Percentiles rank a stretch among this genome's conserved stretches.
These are phyloP conservation scores for Penicillium sp. DNA, from an alignment of 2,329 filamentous ascomycete genomes.

Conservation along the genomic window DNA sequence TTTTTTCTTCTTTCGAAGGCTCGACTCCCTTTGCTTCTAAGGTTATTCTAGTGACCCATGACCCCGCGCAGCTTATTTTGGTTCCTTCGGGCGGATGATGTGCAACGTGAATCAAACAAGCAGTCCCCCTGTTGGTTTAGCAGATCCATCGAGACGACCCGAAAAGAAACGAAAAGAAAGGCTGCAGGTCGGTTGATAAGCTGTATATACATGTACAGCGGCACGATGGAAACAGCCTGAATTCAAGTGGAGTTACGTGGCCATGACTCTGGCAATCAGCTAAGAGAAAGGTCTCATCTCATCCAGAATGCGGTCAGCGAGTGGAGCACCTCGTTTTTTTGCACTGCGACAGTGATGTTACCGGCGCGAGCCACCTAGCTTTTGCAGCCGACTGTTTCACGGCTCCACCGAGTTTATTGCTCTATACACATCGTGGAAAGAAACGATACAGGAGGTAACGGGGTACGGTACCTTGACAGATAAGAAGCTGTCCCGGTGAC, in stretches of 20 bases:
- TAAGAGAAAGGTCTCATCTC: neutral
- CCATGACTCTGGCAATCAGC: neutral
- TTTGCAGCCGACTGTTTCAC: constrained; percentile 5
- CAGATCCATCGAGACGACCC: neutral
- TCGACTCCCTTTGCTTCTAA: neutral
- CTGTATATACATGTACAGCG: constrained; percentile 8
- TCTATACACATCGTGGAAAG: neutral
- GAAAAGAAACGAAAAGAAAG: neutral
- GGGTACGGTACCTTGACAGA: constrained; percentile 14
- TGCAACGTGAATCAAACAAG: constrained; percentile 3
- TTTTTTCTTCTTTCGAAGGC: neutral
- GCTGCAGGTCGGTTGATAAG: neutral
- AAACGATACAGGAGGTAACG: neutral
- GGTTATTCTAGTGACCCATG: neutral
- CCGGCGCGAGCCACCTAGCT: constrained; percentile 2
- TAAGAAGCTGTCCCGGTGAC: constrained; percentile 25
- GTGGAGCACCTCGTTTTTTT: neutral
- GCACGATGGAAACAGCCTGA: constrained; percentile 15
- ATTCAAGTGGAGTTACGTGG: constrained; percentile 12
- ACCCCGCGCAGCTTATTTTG: constrained; percentile 6
- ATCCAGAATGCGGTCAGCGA: constrained; percentile 8
- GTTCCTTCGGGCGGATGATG: neutral
- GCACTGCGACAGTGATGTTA: constrained; percentile 1
- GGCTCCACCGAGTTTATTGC: constrained; percentile 8
- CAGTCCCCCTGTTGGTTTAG: neutral